Base-by-base conservation (phyloP, 2,329 filamentous ascomycete genomes). In the Raffaelea ambrosiae region DNA sequence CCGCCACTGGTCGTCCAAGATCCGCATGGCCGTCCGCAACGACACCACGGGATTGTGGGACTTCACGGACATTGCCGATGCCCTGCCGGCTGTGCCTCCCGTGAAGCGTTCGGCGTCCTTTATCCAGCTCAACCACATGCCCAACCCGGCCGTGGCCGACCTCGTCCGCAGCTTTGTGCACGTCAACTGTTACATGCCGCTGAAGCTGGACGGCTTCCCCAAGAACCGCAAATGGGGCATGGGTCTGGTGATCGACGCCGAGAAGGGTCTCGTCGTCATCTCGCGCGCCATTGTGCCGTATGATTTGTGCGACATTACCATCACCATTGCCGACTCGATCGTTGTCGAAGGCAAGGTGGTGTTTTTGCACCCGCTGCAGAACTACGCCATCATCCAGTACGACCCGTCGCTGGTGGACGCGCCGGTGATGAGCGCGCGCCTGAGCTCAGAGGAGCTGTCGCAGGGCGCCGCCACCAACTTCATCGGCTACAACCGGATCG, bases 141-240 rank as follows among this genome's bases (percentile, higher is more conserved):
- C 85, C 50, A 85, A 96, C 61, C 83, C 88, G 21, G 87, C 88
- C 18, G 90, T 93, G n/a, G 89, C 90, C 3, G 88, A 95, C 55
- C 80, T 98, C 53, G 87, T 98, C 36, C 84, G 87, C 55, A 96
- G 90, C 61, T 97, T 98, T 62, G 91, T 98, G 22, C 85, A 93
- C 36, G 86, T 98, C 48, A 84, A 87, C 54, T 95, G 90, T 58
- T 86, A 84, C 21, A 91, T 98, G 84, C 93, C 93, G 0, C 72
- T 98, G 53, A 97, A 97, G 72, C 77, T 98, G 10, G 93, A 98
- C 63, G 93, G 93, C n/a, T 98, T 95, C 63, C 94, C 93, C 5
- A 88, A 93, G 64, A 88, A 93, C 55, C 79, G 89, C 43, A 93
- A 95, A 67, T 93, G 89, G 69, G 93, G 93, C 1, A 96, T 95